Evolutionary conservation across 2,329 filamentous ascomycete genomes (phyloP).

Genomic region (Sporothrix euskadiensis): DNA sequence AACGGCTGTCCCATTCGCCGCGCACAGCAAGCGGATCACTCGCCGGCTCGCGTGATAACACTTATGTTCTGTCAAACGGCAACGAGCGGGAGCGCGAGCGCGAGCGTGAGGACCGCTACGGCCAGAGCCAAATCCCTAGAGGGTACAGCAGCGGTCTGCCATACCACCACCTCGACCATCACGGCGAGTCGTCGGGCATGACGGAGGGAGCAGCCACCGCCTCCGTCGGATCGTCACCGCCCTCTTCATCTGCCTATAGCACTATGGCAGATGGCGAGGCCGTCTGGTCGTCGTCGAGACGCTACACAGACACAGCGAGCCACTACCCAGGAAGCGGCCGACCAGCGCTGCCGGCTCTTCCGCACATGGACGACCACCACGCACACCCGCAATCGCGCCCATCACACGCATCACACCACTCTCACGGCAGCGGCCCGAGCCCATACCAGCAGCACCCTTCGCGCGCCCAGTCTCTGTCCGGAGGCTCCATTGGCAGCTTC

Average conservation of each 20-base stretch:
- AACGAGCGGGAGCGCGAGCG: constrained; percentile 10
- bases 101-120: background rate
- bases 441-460: constrained; percentile 20
- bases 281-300: background rate
- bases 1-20: background rate
- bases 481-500: background rate
- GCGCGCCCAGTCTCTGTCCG: constrained; percentile 23
- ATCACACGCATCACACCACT: background rate
- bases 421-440: background rate
- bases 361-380: background rate
- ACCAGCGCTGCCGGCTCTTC: background rate
- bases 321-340: background rate
- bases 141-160: constrained; percentile 11
- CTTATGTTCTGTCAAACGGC: constrained; percentile 1
- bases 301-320: background rate
- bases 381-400: background rate
- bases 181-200: background rate
- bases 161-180: background rate
- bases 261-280: constrained; percentile 1
- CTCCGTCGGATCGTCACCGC: constrained; percentile 15
- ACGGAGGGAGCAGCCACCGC: background rate
- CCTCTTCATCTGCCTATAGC: constrained; percentile 10
- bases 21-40: background rate
- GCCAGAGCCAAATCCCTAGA: constrained; percentile 3
- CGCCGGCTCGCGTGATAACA: background rate